phyloP scores from a whole-genome alignment of 139 green algal genomes.

The Deuterostichococcus epilithicus region DNA sequence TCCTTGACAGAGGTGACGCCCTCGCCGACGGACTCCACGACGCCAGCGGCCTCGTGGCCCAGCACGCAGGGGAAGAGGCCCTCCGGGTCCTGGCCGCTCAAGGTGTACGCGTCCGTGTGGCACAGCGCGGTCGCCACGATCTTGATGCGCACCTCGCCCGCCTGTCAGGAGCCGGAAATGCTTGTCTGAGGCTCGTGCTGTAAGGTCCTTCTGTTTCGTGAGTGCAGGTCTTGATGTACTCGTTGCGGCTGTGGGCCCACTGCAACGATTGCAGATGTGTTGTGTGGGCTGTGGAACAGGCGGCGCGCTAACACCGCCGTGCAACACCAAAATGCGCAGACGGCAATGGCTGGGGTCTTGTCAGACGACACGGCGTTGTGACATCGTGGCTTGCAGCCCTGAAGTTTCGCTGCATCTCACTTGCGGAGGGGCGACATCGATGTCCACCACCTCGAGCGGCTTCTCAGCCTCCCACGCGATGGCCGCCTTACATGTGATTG shows the following conservation, averaged over 20 bases:
- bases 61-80: constrained; percentile 97
- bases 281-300: no score
- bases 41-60: constrained; percentile 92
- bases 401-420: no score
- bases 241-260: no score
- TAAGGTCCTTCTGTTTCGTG: no score
- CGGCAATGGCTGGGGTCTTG: no score
- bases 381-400: no score
- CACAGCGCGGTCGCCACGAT: constrained; percentile 88
- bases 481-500: constrained; percentile 89
- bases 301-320: no score
- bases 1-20: constrained; percentile 66
- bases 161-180: constrained; percentile 4
- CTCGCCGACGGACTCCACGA: constrained; percentile 94
- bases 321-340: no score
- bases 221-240: no score
- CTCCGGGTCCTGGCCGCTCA: constrained; percentile 70
- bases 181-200: no score
- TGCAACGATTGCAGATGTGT: no score
- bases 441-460: constrained; percentile 76
- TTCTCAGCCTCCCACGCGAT: constrained; percentile 85
- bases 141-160: constrained; percentile 90
- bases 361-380: no score
- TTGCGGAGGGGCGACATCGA: constrained; percentile 81
- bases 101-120: constrained; percentile 94